phyloP scores from a whole-genome alignment of 805 yeast species.

The Metschnikowia shivogae region DNA sequence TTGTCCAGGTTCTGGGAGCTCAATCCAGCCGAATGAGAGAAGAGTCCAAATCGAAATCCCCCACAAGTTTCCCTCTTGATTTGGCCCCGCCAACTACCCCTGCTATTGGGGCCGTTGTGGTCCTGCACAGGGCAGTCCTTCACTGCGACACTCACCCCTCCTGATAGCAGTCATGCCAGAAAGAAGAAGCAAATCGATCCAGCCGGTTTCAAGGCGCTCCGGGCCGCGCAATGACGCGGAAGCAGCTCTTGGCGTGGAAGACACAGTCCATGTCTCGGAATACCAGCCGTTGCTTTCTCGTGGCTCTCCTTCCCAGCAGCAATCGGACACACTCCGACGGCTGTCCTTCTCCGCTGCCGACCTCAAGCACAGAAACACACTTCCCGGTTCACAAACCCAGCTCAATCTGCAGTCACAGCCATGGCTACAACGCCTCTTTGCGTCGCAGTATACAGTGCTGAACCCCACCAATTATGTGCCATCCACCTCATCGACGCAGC shows the following conservation, averaged over 20 bases:
- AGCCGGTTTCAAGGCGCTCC: neutral
- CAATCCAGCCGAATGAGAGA: too few species aligned
- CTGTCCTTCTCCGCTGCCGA: constrained; percentile 16
- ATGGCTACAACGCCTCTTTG: constrained; percentile 26
- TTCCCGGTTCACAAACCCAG: neutral
- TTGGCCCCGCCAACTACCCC: too few species aligned
- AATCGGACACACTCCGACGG: constrained; percentile 6
- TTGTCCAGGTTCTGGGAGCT: too few species aligned
- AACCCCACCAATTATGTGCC: constrained; percentile 21
- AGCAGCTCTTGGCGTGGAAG: neutral
- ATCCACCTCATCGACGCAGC: constrained; percentile 8
- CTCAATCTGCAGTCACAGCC: constrained; percentile 13
- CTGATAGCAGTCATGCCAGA: neutral
- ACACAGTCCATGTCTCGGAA: neutral
- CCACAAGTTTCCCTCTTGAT: too few species aligned
- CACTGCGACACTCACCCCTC: neutral
- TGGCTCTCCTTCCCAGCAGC: neutral
- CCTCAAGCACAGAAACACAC: constrained; percentile 6
- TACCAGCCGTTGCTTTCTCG: neutral
- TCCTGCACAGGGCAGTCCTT: neutral
- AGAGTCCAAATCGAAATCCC: too few species aligned
- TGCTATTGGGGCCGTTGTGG: too few species aligned
- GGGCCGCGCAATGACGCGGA: neutral
- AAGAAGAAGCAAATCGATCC: constrained; percentile 2
- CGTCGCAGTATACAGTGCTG: constrained; percentile 28